Evolutionary conservation across 2,329 filamentous ascomycete species (phyloP), one percentile per base, ranked within the genome.

Genomic region (Chrysoporthe austroafricana): DNA sequence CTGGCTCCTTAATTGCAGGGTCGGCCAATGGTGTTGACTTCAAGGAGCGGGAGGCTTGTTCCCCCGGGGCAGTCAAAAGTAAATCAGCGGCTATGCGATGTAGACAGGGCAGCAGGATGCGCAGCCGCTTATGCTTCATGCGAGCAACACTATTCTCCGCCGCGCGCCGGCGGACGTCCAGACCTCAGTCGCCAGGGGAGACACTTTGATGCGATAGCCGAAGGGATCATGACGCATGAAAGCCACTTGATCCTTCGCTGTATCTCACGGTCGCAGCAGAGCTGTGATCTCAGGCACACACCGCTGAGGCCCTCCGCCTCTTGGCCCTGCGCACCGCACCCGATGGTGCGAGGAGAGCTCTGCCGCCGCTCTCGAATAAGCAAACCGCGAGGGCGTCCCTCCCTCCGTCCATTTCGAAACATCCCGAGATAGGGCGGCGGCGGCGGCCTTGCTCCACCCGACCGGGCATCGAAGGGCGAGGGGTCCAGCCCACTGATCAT

Each of bases 11-110:
- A 62, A 58, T 61, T 64, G 52, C 34, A 48, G 36, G 14, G 3
- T 50, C 39, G 44, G 32, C 67, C 64, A 69, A 64, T 69, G 52
- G 58, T 26, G 18, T 26, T 26, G 26, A 26, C 26, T 8, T n/a
- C 14, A 42, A 48, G 16, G 26, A n/a, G 34, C 26, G 61, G 48
- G 62, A 61, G 66, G 59, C 52, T 58, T 36, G 52, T 43, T 26
- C 48, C 18, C 46, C 57, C 26, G 26, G 60, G 36, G 34, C 2
- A n/a, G 4, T 42, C 58, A 66, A 66, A 63, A 52, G 59, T 56
- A 69, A 34, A 48, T 63, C n/a, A 13, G 50, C 46, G 43, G 52
- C 61, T 36, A 63, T 56, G 60, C 57, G 54, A 63, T 61, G 60
- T 39, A 60, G 63, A 56, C 26, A 64, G 62, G 13, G 36, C 42